phyloP scores from a whole-genome alignment of 768 basidiomycete genomes.

The Phanerodontia chrysosporium region DNA sequence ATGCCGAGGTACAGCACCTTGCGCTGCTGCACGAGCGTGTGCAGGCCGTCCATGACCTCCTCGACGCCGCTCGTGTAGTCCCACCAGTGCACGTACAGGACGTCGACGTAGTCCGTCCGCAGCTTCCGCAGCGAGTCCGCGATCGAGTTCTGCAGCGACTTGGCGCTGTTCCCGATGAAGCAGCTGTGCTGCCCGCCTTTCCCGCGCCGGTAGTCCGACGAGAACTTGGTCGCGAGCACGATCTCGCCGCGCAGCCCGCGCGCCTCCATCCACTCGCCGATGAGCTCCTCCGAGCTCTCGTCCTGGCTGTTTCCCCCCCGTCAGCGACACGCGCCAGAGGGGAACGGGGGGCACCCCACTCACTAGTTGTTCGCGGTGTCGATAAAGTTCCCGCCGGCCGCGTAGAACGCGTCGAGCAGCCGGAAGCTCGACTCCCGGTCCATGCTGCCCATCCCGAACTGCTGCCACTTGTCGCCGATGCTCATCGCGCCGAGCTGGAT shows the following conservation, averaged over 20 bases:
- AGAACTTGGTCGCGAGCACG: constrained; percentile 21
- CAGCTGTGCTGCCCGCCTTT: constrained; percentile 28
- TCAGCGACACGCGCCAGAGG: not conserved
- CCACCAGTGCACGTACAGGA: constrained; percentile 52
- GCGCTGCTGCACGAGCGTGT: constrained; percentile 41
- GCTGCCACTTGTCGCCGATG: constrained; percentile 38
- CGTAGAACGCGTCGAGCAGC: constrained; percentile 32
- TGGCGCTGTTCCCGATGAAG: constrained; percentile 36
- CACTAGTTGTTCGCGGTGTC: constrained; percentile 41
- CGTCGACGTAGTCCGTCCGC: constrained; percentile 51
- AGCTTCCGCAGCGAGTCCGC: constrained; percentile 40
- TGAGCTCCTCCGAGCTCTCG: constrained; percentile 29
- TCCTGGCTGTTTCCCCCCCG: constrained; percentile 23
- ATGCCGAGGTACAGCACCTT: constrained; percentile 35
- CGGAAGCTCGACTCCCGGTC: constrained; percentile 35
- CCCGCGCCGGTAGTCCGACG: constrained; percentile 13
- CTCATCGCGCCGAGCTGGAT: constrained; percentile 43
- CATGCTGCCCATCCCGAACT: constrained; percentile 32
- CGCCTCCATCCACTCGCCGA: constrained; percentile 37
- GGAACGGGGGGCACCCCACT: constrained; percentile 5
- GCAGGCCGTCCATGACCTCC: constrained; percentile 49
- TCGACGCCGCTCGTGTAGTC: constrained; percentile 47
- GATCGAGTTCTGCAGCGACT: constrained; percentile 26
- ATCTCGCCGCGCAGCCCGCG: constrained; percentile 30
- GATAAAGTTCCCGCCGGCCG: constrained; percentile 11